Conservation (phyloP, 805 yeast genomes). For the Saccharomyces kudriavzevii region DNA sequence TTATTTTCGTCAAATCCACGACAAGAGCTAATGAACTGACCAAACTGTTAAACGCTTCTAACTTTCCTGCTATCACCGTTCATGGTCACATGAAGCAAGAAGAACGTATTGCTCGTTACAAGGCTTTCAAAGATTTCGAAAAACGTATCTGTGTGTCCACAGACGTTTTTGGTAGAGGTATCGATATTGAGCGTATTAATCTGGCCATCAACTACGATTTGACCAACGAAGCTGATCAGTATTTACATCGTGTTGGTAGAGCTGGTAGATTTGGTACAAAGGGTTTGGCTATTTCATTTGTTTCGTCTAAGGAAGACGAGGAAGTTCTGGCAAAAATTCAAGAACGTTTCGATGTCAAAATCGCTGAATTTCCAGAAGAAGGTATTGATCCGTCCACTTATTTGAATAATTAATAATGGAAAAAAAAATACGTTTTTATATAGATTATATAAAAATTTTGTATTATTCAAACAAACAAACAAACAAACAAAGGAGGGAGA, state of each 20-base stretch:
- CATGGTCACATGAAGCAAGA: constrained; percentile 95
- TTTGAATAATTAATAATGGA: constrained; percentile 68
- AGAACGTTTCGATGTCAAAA: constrained; percentile 93
- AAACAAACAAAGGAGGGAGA: background rate
- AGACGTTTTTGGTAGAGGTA: constrained; percentile 98
- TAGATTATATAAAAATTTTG: background rate
- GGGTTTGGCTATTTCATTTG: constrained; percentile 92
- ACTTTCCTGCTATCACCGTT: constrained; percentile 95
- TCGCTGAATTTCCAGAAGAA: constrained; percentile 92
- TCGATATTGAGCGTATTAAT: constrained; percentile 97
- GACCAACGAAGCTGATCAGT: constrained; percentile 95
- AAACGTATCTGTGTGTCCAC: constrained; percentile 98
- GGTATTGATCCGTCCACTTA: constrained; percentile 97
- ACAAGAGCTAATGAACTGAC: constrained; percentile 88
- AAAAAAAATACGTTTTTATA: background rate
- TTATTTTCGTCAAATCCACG: constrained; percentile 88
- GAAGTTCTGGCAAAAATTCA: constrained; percentile 87
- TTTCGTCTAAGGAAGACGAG: constrained; percentile 78
- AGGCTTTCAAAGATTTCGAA: constrained; percentile 93
- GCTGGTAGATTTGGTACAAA: constrained; percentile 99
- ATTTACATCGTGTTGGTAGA: constrained; percentile 98
- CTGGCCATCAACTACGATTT: constrained; percentile 95
- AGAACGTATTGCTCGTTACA: constrained; percentile 95
- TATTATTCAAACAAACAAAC: background rate
- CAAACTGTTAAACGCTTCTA: constrained; percentile 78